These are phyloP conservation scores for Aspergillus ochraceus DNA, from an alignment of 2,329 filamentous ascomycete genomes.

Conservation along the genomic window DNA sequence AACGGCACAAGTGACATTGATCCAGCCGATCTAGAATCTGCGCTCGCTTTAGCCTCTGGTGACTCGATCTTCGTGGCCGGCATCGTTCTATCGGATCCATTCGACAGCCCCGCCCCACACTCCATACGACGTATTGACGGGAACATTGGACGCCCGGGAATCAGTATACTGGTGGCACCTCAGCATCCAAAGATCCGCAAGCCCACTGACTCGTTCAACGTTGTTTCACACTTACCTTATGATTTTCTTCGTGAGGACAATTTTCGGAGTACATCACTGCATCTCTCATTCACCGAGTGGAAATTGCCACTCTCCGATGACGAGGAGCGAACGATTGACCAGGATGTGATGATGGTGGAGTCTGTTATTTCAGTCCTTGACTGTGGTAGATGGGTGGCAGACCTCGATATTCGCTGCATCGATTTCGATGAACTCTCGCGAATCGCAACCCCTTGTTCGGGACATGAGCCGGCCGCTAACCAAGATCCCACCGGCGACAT, in stretches of 20 bases:
- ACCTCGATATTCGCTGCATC: not conserved
- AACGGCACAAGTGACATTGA: not conserved
- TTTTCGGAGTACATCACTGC: not conserved
- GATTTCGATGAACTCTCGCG: not conserved
- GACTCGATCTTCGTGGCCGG: constrained; percentile 2
- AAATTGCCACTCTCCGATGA: not conserved
- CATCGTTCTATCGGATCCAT: not conserved
- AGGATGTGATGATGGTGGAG: constrained; percentile 3
- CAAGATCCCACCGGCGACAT: not conserved
- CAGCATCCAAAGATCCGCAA: not conserved
- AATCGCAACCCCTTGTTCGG: not conserved
- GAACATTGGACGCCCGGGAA: not conserved
- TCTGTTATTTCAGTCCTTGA: constrained; percentile 1
- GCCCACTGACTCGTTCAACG: not conserved
- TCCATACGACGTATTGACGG: not conserved
- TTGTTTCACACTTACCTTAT: not conserved
- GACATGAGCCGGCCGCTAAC: no score
- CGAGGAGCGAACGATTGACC: not conserved
- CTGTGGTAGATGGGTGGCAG: not conserved
- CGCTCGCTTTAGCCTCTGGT: not conserved
- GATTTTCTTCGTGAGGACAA: not conserved
- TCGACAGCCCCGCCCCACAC: not conserved
- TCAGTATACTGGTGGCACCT: not conserved
- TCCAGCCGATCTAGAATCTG: not conserved
- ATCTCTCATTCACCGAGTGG: constrained; percentile 2